Percentiles rank a stretch among this genome's conserved stretches.
Evolutionary conservation across 306 rosid genomes (phyloP).

Genomic region (Rubus idaeus): DNA sequence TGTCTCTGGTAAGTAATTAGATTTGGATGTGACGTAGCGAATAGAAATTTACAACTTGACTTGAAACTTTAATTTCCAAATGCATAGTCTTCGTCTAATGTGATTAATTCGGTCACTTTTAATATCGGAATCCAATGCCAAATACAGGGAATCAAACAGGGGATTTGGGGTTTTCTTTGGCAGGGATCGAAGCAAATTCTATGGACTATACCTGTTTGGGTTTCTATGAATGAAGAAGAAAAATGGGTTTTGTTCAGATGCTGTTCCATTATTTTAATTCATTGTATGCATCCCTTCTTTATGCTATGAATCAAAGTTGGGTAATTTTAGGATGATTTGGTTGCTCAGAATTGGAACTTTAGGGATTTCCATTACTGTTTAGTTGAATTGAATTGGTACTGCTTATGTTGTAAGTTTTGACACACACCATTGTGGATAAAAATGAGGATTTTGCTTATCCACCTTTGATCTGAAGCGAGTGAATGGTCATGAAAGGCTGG

Average conservation of each 20-base stretch:
- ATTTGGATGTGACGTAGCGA: background rate
- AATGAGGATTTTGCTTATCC: background rate
- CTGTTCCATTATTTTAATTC: background rate
- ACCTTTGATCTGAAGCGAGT: background rate
- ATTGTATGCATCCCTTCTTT: background rate
- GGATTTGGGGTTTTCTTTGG: background rate
- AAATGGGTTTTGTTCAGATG: background rate
- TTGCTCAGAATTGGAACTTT: background rate
- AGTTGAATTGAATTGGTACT: background rate
- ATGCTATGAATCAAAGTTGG: background rate
- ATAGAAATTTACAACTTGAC: background rate
- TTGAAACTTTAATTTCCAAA: background rate
- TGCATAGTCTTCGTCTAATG: background rate
- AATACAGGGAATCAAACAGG: too few species aligned
- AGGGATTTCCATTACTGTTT: background rate
- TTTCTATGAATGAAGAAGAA: background rate
- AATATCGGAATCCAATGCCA: background rate
- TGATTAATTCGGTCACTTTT: background rate
- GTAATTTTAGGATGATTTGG: background rate
- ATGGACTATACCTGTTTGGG: too few species aligned
- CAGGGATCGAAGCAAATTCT: too few species aligned
- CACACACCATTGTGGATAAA: too few species aligned
- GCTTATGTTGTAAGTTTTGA: background rate
- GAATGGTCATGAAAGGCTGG: background rate
- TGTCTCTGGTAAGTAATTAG: background rate